Base-by-base conservation (phyloP, 1,284 basidiomycete species). In the Fomitopsis palustris region DNA sequence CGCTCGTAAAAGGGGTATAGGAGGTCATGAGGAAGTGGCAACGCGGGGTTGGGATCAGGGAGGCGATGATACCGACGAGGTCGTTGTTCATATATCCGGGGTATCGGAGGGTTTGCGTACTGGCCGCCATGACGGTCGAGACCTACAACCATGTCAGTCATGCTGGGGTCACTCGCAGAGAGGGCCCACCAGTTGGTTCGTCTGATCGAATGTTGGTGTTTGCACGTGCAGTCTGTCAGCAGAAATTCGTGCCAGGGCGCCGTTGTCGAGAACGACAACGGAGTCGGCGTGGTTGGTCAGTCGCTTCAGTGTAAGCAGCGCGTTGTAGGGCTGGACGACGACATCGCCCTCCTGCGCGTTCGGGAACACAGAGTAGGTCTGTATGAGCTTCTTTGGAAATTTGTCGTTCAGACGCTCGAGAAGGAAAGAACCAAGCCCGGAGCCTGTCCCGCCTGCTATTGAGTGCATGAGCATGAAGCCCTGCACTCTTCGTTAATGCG, bases 71-170 rank as follows among this genome's bases (percentile, higher is more conserved):
- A 27, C 96, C 95, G 64, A 98, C 95, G 35, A 98, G 86, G 71
- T 99, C 96, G 69, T 99, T 99, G 81, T 99, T 99, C 96, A 98
- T 99, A 77, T 99, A 99, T 54, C 95, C 93, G 0, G 97, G 97
- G 77, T 98, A 99, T 66, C 97, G 87, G 25, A 99, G 83, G 17
- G 97, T 99, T 68, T 96, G 95, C 0, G 96, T 99, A 61, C 95
- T 96, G 3, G 96, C 96, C 10, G 96, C 92, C 84, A 98, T 96
- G 54, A 97, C 95, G 1, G 95, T 97, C 2, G 95, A 89, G 0
- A 93, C 92, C 93, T 97, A 16, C 16, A 60, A 12, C 56, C 2
- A 49, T 25, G 29, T 38, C 19, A n/a, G 60, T n/a, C 53, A 53
- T 19, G 53, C 57, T 23, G 43, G 17, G 19, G n/a, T 45, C 53